Evolutionary conservation across 1,284 basidiomycete genomes (phyloP).

Genomic region (Rhodotorula sp.): DNA sequence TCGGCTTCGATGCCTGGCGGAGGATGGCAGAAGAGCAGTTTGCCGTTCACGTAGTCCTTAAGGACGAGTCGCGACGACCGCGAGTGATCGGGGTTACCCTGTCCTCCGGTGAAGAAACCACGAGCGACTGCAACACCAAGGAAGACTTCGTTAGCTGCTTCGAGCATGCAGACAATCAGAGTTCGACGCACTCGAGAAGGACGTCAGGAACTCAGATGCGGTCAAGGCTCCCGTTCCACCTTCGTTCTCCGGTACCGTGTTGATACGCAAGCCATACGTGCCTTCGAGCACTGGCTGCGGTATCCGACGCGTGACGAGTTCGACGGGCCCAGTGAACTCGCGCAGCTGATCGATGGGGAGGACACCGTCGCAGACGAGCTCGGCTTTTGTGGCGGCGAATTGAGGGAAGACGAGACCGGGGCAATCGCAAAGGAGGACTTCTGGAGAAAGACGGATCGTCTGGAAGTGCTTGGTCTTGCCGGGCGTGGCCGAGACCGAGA

Average conservation of each 20-base stretch:
- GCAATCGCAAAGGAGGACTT: conserved; percentile 94
- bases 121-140: conserved; percentile 66
- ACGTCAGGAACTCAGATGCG: conserved; percentile 78
- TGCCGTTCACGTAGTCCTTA: conserved; percentile 97
- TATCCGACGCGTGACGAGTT: conserved; percentile 76
- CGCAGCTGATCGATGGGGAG: conserved; percentile 97
- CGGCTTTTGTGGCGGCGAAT: conserved; percentile 92
- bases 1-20: conserved; percentile 70
- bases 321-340: conserved; percentile 84
- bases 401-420: conserved; percentile 98
- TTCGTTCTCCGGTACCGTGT: conserved; percentile 67
- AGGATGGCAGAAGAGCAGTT: conserved; percentile 81
- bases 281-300: conserved; percentile 83
- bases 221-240: conserved; percentile 76
- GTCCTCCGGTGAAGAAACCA: conserved; percentile 87
- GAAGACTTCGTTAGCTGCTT: background rate
- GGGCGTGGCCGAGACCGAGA: conserved; percentile 93
- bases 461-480: conserved; percentile 99
- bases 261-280: conserved; percentile 82
- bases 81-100: conserved; percentile 96
- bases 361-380: conserved; percentile 94
- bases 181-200: conserved; percentile 79
- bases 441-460: conserved; percentile 85
- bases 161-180: background rate
- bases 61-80: conserved; percentile 87